A percentile compares a stretch with the other conserved stretches of the same genome.
phyloP scores from a whole-genome alignment of 768 basidiomycete genomes.

The Rhodotorula sphaerocarpa region DNA sequence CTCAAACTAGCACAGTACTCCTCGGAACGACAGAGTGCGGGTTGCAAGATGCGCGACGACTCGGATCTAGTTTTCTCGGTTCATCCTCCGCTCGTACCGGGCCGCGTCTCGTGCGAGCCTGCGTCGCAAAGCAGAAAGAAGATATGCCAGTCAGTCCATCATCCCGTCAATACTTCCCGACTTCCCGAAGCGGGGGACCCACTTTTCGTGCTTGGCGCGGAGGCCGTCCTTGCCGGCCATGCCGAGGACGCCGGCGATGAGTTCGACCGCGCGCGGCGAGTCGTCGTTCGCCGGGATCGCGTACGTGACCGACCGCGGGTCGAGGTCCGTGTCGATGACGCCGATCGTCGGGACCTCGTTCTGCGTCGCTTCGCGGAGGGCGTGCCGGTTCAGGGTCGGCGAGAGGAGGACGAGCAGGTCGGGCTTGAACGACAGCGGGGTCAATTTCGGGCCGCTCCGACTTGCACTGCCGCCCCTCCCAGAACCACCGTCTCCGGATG shows the following conservation, averaged over 20 bases:
- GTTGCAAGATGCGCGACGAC: too few relatives aligned
- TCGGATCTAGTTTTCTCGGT: too few relatives aligned
- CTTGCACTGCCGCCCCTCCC: neutral
- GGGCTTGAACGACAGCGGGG: constrained; percentile 56
- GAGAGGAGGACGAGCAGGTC: constrained; percentile 88
- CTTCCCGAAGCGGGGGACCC: too few relatives aligned
- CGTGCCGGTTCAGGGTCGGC: constrained; percentile 66
- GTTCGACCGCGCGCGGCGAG: constrained; percentile 76
- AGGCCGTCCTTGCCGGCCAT: constrained; percentile 61
- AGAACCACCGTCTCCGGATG: too few relatives aligned
- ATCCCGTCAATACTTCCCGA: too few relatives aligned
- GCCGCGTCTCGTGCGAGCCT: too few relatives aligned
- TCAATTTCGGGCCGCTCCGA: constrained; percentile 40
- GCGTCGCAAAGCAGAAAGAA: too few relatives aligned
- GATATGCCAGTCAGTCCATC: too few relatives aligned
- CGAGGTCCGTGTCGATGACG: constrained; percentile 87
- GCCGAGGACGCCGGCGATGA: constrained; percentile 80
- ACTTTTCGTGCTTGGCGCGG: constrained; percentile 22
- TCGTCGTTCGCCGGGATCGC: constrained; percentile 99
- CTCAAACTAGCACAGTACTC: too few relatives aligned
- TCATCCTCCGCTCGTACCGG: too few relatives aligned
- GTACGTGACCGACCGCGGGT: constrained; percentile 94
- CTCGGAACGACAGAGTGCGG: too few relatives aligned
- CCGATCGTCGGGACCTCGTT: constrained; percentile 88
- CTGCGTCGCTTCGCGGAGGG: constrained; percentile 82